Base-by-base conservation (phyloP, 495 filamentous ascomycete genomes). In the Neurospora tetrasperma region DNA sequence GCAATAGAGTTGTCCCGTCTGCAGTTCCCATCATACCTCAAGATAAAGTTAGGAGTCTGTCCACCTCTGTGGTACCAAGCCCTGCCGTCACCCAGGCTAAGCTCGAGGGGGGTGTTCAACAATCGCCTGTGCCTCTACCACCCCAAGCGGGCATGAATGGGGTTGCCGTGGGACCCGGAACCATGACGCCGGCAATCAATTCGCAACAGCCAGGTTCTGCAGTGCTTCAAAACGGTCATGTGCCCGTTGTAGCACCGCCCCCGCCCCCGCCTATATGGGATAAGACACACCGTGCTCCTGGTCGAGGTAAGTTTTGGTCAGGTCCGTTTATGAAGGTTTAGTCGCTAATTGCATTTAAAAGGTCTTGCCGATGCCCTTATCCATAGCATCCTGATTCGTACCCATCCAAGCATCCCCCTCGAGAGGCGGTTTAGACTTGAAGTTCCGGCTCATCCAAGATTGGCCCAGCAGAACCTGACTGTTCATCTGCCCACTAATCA, bases 391-490 rank as follows among this genome's bases (percentile, higher is more conserved):
- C 83, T 86, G 35, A 79, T 97, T n/a, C 79, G 82, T 44, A 90
- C 91, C 4, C 91, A 93, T 79, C 88, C 89, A 4, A 84, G 84
- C 2, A 82, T 93, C 40, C 87, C 85, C 31, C 78, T 89, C 18
- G 82, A 86, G 38, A 80, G 81, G 5, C 82, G 80, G 59, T 87
- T 91, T 79, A 80, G 82, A 38, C 78, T 90, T 41, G 83, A 89
- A 54, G 80, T 95, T 59, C 84, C 87, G 0, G 87, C 93, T 4
- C 88, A 90, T 68, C 76, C 86, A 1, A 88, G 83, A 40, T 77
- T 89, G 71, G 83, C 87, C 18, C 90, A 93, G 71, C 90, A 94
- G 73, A 91, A 88, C 23, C 78, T 93, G 66, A 90, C 91, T 7
- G 79, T 93, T 35, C 88, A 87, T 62, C 82, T 93, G 11, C 90